Evolutionary conservation across 768 basidiomycete genomes (phyloP).

Genomic region (Macrolepiota albuminosa): DNA sequence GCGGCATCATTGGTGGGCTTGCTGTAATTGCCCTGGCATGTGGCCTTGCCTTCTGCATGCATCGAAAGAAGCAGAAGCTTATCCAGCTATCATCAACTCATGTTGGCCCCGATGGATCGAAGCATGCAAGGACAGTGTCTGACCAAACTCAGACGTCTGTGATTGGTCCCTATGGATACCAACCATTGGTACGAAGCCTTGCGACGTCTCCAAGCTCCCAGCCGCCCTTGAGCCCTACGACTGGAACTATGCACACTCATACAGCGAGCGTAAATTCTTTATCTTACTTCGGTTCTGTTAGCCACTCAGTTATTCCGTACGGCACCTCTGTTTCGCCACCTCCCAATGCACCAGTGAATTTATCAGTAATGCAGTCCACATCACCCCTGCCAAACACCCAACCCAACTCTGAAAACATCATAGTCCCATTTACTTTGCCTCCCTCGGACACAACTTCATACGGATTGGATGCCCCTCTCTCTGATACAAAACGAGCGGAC

Average conservation of each 20-base stretch:
- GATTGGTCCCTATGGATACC: constrained; percentile 11
- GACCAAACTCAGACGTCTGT: constrained; percentile 18
- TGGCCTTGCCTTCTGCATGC: constrained; percentile 24
- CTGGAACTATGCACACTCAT: constrained; percentile 25
- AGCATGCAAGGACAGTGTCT: constrained; percentile 13
- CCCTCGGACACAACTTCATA: constrained; percentile 1
- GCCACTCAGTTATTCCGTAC: constrained; percentile 14
- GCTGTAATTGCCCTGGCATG: constrained; percentile 26
- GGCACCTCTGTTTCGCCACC: constrained; percentile 14
- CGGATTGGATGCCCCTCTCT: constrained; percentile 1
- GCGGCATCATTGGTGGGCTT: constrained; percentile 40
- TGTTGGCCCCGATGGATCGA: background rate
- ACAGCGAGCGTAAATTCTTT: constrained; percentile 27
- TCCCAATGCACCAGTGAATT: constrained; percentile 7
- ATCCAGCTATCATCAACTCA: background rate
- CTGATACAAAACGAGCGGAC: constrained; percentile 28
- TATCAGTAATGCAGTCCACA: constrained; percentile 7
- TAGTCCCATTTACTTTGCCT: constrained; percentile 30
- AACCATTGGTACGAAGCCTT: constrained; percentile 16
- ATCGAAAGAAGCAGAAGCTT: constrained; percentile 16
- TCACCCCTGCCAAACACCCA: constrained; percentile 7
- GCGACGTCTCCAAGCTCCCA: constrained; percentile 20
- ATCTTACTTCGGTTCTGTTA: constrained; percentile 26
- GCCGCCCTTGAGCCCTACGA: constrained; percentile 22
- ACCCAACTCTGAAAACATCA: constrained; percentile 25